Percentiles rank a stretch among this genome's conserved stretches.
Evolutionary conservation across 768 basidiomycete genomes (phyloP).

Genomic region (Coprinellus aureogranulatus): DNA sequence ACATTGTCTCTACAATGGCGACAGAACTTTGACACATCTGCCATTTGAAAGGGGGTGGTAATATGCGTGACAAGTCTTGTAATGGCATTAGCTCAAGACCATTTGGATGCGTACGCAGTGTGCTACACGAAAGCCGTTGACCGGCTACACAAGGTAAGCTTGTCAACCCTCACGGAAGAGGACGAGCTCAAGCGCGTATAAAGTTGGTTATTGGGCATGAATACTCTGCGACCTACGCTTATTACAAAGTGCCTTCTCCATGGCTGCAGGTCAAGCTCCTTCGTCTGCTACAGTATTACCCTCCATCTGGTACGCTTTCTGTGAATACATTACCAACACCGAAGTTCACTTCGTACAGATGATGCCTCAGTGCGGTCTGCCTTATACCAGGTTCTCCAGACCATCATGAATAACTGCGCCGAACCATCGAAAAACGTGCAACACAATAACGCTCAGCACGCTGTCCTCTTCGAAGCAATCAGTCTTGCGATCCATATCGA

Average conservation of each 20-base stretch:
- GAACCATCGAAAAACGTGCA: conserved; percentile 94
- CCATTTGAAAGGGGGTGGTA: conserved; percentile 73
- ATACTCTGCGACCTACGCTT: conserved; percentile 84
- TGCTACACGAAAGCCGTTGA: conserved; percentile 96
- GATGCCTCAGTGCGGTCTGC: conserved; percentile 77
- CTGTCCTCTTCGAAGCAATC: conserved; percentile 98
- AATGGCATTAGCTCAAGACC: conserved; percentile 91
- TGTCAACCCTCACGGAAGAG: neutral
- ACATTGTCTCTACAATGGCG: conserved; percentile 22
- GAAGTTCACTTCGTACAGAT: conserved; percentile 45
- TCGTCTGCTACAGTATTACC: conserved; percentile 90
- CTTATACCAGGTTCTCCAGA: conserved; percentile 80
- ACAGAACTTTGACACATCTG: conserved; percentile 26
- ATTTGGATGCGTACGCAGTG: conserved; percentile 85
- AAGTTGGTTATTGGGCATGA: conserved; percentile 93
- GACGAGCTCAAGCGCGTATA: conserved; percentile 6
- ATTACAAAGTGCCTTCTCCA: conserved; percentile 96
- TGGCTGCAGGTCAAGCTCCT: conserved; percentile 98
- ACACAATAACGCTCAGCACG: conserved; percentile 98
- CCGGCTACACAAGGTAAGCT: conserved; percentile 77
- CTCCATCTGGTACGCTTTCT: conserved; percentile 70
- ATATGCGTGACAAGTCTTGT: conserved; percentile 91
- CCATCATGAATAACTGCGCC: conserved; percentile 86
- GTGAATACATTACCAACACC: conserved; percentile 41
- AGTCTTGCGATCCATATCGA: conserved; percentile 94